Evolutionary conservation across 805 yeast species (phyloP), one percentile per base, ranked within the genome.

Genomic region (Ogataea henricii): DNA sequence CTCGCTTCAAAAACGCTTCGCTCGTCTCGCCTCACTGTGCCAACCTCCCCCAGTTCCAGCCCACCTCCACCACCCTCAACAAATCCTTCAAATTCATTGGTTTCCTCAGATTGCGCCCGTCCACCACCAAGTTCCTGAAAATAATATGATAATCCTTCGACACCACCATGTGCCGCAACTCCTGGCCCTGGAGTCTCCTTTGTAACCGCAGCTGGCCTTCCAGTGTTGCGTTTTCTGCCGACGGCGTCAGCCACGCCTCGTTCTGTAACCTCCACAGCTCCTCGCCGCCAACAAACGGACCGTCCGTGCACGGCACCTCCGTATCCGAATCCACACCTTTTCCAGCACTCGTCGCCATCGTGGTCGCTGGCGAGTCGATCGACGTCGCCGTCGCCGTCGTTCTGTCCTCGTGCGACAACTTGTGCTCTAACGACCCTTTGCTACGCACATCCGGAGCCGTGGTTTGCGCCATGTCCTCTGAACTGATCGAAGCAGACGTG

Each of bases 81-180:
- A 87, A 81, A 63, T 89, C 96, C 48, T 72, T 73, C 57, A 92
- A 75, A 64, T 87, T 89, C 67, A 92, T 72, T 13, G 90, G 87
- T 47, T 72, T 72, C 58, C 81, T 83, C 58, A 92, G 73, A 6
- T 79, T 74, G 56, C 82, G 82, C 30, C 84, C 83, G 59, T 85
- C 84, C 37, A 84, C 79, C 22, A 91, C 85, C 57, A 92, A 70
- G 53, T 78, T 78, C 47, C 77, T 77, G 65, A 89, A 92, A 8
- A 92, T 76, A 17, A 79, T 75, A 3, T 78, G 69, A 56, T 83
- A 83, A 47, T 78, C 75, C 40, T 78, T 71, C 66, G 16, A 80
- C 73, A 39, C 78, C 65, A 49, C 68, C 55, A 45, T 38, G 40
- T 58, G 63, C 42, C 51, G 57, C 35, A 65, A 45, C 7, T 62